Conservation (phyloP, 2,329 filamentous ascomycete species). For the Diaporthe batatas region DNA sequence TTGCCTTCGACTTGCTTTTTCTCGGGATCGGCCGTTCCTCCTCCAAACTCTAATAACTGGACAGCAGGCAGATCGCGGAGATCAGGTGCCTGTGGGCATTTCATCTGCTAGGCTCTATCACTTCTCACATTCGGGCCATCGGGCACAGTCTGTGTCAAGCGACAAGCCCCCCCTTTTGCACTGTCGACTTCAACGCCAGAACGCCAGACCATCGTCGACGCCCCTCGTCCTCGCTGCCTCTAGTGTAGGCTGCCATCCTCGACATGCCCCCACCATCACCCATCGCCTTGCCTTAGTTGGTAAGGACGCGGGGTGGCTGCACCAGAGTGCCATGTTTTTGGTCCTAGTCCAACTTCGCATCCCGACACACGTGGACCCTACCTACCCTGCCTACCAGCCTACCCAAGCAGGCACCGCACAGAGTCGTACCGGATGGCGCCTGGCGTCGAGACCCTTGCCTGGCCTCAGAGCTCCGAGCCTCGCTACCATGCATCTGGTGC, state of each 20-base stretch:
- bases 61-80: slow-evolving; percentile 26
- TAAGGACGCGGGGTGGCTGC: slow-evolving; percentile 11
- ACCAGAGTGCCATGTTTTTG: not conserved
- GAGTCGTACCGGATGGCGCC: slow-evolving; percentile 23
- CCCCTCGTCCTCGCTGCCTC: not conserved
- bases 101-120: slow-evolving; percentile 5
- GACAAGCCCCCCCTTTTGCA: not conserved
- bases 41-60: slow-evolving; percentile 26
- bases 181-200: slow-evolving; percentile 3
- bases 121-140: slow-evolving; percentile 20
- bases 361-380: slow-evolving; percentile 22
- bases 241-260: not conserved
- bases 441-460: slow-evolving; percentile 25
- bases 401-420: slow-evolving; percentile 7
- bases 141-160: slow-evolving; percentile 8
- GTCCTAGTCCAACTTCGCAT: not conserved
- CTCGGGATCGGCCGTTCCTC: slow-evolving; percentile 34
- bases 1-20: slow-evolving; percentile 28
- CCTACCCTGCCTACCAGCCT: not conserved
- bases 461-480: slow-evolving; percentile 16
- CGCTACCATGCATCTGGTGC: slow-evolving; percentile 22
- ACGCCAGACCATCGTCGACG: too few relatives aligned
- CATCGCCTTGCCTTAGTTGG: not conserved
- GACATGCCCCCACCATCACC: not conserved
- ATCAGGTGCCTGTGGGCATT: slow-evolving; percentile 17